phyloP scores from a whole-genome alignment of 2,329 filamentous ascomycete species.

The Gnomoniopsis smithogilvyi region DNA sequence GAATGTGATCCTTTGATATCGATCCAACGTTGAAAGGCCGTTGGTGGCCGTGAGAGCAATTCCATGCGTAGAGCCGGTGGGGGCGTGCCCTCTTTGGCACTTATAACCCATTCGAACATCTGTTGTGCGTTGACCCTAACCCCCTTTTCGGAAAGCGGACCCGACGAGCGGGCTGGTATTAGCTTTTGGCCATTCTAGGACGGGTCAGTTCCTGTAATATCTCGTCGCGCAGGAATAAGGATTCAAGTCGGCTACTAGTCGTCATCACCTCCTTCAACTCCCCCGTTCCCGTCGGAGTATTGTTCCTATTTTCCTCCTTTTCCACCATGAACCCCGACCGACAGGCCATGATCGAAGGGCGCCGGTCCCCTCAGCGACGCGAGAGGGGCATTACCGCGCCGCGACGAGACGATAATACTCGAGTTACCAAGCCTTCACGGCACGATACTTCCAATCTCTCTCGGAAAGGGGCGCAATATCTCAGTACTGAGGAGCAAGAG shows the following conservation, averaged over 20 bases:
- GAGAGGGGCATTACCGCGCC: conserved; percentile 52
- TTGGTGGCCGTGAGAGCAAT: too few relatives aligned
- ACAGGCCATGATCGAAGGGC: conserved; percentile 50
- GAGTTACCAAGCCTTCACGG: conserved; percentile 51
- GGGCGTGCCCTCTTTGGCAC: too few relatives aligned
- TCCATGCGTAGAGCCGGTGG: too few relatives aligned
- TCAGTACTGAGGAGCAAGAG: conserved; percentile 75
- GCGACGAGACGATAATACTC: conserved; percentile 51
- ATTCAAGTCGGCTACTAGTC: not conserved
- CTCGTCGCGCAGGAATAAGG: not conserved
- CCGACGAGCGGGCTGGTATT: too few relatives aligned
- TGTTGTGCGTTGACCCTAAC: too few relatives aligned
- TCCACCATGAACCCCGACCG: conserved; percentile 51
- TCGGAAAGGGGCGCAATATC: conserved; percentile 37
- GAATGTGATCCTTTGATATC: too few relatives aligned
- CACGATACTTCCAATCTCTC: conserved; percentile 26
- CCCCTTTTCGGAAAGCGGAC: too few relatives aligned
- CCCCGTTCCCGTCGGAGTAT: not conserved
- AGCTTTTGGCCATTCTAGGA: too few relatives aligned
- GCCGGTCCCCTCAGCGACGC: conserved; percentile 33
- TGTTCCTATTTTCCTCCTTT: not conserved
- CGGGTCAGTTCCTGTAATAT: not conserved
- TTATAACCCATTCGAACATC: too few relatives aligned
- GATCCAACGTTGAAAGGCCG: too few relatives aligned
- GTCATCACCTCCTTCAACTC: not conserved